Conservation (phyloP, 306 rosid species). For the Mucuna pruriens region DNA sequence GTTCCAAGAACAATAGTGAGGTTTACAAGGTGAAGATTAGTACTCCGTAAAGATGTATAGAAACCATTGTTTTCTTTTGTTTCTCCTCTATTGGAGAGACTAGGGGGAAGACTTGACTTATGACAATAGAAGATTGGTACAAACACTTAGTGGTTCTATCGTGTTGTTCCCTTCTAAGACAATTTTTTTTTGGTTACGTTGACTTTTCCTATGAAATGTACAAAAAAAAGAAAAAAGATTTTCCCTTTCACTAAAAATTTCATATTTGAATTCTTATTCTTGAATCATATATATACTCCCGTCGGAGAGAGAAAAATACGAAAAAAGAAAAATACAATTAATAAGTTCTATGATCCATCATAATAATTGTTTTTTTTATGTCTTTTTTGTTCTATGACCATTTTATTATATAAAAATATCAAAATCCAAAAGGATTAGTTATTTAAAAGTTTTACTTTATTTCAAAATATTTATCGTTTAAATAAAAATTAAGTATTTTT, state of each 20-base stretch:
- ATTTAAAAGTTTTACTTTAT: background rate
- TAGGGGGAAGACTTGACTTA: constrained; percentile 36
- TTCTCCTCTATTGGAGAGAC: background rate
- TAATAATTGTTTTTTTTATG: too few species aligned
- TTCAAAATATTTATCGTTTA: too few species aligned
- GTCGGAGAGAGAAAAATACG: background rate
- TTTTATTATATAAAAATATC: background rate
- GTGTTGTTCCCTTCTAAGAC: background rate
- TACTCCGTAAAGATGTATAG: background rate
- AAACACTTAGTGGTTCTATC: background rate
- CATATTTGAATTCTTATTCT: background rate
- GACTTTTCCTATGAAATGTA: background rate
- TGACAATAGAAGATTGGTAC: constrained; percentile 15
- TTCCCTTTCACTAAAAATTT: too few species aligned
- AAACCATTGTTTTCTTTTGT: background rate
- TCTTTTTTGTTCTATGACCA: background rate
- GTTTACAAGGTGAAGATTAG: background rate
- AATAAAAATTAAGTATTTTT: too few species aligned
- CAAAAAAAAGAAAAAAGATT: background rate
- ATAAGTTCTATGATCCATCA: background rate
- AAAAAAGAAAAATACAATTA: background rate
- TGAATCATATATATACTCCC: background rate
- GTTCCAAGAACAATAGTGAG: background rate
- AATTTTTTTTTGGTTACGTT: background rate
- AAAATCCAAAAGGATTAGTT: background rate